Conservation (phyloP, 768 basidiomycete genomes). For the Phylloporus sp. region DNA sequence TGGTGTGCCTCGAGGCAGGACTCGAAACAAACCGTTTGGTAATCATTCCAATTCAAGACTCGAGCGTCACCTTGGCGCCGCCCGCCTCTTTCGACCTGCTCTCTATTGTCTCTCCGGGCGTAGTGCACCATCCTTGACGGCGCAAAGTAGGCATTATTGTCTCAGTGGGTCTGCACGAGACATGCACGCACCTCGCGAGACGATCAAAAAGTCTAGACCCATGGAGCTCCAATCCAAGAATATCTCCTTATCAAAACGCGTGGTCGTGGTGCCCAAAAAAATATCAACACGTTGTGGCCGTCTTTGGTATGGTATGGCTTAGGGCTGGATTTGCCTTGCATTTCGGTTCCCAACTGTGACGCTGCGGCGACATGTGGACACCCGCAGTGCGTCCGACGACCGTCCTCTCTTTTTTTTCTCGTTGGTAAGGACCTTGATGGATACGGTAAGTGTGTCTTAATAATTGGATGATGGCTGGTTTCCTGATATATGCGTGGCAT, state of each 20-base stretch:
- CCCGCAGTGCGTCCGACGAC: no score
- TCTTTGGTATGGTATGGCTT: conserved; percentile 13
- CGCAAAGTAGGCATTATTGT: not conserved
- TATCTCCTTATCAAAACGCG: conserved; percentile 19
- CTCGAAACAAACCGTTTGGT: no score
- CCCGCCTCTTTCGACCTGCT: no score
- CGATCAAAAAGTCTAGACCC: not conserved
- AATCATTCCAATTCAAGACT: no score
- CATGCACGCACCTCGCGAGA: conserved; percentile 4
- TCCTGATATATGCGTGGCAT: no score
- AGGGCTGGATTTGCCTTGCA: conserved; percentile 7
- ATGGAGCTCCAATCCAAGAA: conserved; percentile 12
- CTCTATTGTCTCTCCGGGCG: no score
- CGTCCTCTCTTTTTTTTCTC: no score
- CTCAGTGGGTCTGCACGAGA: not conserved
- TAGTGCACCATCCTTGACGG: not conserved
- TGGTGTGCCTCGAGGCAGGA: no score
- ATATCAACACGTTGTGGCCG: conserved; percentile 5
- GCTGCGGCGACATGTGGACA: not conserved
- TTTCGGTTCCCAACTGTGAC: conserved; percentile 1
- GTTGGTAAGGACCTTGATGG: no score
- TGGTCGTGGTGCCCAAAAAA: conserved; percentile 2
- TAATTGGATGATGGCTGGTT: no score
- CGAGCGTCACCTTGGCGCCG: no score
- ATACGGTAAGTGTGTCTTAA: no score